Evolutionary conservation across 1,284 basidiomycete genomes (phyloP), one percentile per base, ranked within the genome.

Genomic region (Rugosomyces carneus): DNA sequence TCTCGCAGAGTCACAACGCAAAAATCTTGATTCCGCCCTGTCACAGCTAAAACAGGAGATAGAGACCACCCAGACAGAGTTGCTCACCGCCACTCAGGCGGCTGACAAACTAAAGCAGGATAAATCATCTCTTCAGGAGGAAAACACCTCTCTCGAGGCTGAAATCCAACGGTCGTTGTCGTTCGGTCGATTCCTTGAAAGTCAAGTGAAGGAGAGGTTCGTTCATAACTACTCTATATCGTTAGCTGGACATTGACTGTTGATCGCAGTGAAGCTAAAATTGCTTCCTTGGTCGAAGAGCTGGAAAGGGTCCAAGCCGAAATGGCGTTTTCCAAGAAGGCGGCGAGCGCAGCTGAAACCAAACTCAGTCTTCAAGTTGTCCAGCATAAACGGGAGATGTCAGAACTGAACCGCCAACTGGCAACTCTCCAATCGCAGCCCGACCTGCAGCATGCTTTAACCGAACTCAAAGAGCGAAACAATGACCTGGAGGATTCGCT

Each of bases 401-500:
- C 73, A 10, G 69, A 75, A 39, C 68, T 86, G 29, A 75, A 75
- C 39, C 70, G 68, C 1, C 77, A 88, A 56, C 56, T 88, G 16
- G 64, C 70, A 7, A 62, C 73, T n/a, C n/a, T n/a, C n/a, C n/a
- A n/a, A n/a, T n/a, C n/a, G 2, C 69, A 71, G 44, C 75, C 78
- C 0, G 72, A 77, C 46, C 67, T 84, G 19, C 73, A 76, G 48
- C 66, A 71, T 6, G 72, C 69, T 16, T 59, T 88, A 7, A 64
- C 65, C 2, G 80, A 84, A 46, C 68, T 88, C 24, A 74, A 80
- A 57, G 82, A 84, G 59, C 77, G 76, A 53, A 83, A 81, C 54
- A 71, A 67, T 27, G 82, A 87, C 57, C 81, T 88, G 76, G 86
- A 89, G 53, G 76, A 79, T 36, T 65, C 85, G 36, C 65, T 89